Conservation (phyloP, 164 flowering plant species). For the Hamamelis virginiana region DNA sequence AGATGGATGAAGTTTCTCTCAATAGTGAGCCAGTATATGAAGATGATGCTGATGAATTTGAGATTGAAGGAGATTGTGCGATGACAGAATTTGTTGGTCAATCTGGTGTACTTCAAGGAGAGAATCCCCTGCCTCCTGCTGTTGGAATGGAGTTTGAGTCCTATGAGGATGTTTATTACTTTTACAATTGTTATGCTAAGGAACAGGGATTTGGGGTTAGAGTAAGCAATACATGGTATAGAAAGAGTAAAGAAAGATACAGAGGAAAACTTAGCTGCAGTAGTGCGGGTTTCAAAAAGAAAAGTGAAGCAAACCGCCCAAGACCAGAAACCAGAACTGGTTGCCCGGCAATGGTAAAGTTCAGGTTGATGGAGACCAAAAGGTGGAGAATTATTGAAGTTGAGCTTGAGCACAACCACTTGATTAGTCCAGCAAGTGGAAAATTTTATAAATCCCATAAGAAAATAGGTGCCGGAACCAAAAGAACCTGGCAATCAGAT, state of each 20-base stretch:
- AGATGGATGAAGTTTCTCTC: conserved; percentile 40
- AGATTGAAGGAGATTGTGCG: conserved; percentile 30
- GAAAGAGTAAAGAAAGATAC: conserved; percentile 38
- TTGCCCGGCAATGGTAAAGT: conserved; percentile 42
- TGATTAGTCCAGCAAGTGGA: conserved; percentile 29
- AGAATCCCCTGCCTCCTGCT: conserved; percentile 38
- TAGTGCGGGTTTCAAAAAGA: conserved; percentile 41
- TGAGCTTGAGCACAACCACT: conserved; percentile 41
- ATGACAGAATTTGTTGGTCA: conserved; percentile 28
- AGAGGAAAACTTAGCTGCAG: conserved; percentile 46
- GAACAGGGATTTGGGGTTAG: conserved; percentile 40
- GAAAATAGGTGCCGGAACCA: conserved; percentile 27
- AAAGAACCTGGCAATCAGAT: conserved; percentile 28
- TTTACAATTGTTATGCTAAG: conserved; percentile 37
- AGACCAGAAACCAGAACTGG: conserved; percentile 43
- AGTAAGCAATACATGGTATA: conserved; percentile 42
- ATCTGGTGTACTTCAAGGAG: conserved; percentile 26
- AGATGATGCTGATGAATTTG: conserved; percentile 35
- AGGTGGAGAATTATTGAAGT: conserved; percentile 42
- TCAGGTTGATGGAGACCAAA: conserved; percentile 33
- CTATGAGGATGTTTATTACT: conserved; percentile 37
- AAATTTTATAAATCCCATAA: conserved; percentile 35
- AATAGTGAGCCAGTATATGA: conserved; percentile 32
- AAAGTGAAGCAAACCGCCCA: conserved; percentile 36
- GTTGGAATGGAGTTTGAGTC: conserved; percentile 46